These are phyloP conservation scores for Venustampulla echinocandica DNA, from an alignment of 495 filamentous ascomycete genomes.

Conservation along the genomic window DNA sequence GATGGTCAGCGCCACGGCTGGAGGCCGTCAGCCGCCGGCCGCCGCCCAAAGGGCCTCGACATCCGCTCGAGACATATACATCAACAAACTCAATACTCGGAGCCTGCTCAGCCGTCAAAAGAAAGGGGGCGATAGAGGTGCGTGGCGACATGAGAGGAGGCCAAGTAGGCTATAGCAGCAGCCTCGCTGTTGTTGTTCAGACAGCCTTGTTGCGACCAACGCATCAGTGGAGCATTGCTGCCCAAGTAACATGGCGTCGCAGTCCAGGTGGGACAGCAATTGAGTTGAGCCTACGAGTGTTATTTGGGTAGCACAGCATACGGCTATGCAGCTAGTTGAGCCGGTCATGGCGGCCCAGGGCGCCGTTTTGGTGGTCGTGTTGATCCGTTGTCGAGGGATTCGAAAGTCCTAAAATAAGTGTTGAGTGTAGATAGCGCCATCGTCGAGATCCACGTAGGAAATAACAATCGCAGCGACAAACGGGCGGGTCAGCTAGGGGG, in stretches of 20 bases:
- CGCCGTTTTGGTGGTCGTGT: too few species aligned
- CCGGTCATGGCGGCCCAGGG: too few species aligned
- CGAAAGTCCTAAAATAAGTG: too few species aligned
- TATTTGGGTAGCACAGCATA: constrained; percentile 3
- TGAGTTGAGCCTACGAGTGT: too few species aligned
- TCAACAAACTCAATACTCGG: constrained; percentile 1
- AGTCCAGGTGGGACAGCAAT: background rate
- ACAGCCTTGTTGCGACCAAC: constrained; percentile 19
- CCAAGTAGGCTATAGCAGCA: constrained; percentile 16
- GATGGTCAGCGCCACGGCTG: background rate
- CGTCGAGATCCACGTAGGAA: background rate
- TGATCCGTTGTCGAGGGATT: too few species aligned
- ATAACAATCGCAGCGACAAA: too few species aligned
- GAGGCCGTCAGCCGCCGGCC: background rate
- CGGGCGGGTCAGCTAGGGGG: too few species aligned
- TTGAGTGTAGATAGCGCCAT: background rate
- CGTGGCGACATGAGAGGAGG: constrained; percentile 21
- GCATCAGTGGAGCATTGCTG: constrained; percentile 20
- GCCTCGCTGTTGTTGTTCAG: constrained; percentile 6
- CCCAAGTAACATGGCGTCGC: constrained; percentile 7
- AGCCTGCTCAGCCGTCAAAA: background rate
- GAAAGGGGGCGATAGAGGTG: background rate
- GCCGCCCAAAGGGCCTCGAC: background rate
- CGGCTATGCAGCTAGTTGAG: constrained; percentile 2
- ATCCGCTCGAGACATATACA: background rate